Evolutionary conservation across 164 flowering plant species (phyloP), one percentile per base, ranked within the genome.

Genomic region (Platanus orientalis): DNA sequence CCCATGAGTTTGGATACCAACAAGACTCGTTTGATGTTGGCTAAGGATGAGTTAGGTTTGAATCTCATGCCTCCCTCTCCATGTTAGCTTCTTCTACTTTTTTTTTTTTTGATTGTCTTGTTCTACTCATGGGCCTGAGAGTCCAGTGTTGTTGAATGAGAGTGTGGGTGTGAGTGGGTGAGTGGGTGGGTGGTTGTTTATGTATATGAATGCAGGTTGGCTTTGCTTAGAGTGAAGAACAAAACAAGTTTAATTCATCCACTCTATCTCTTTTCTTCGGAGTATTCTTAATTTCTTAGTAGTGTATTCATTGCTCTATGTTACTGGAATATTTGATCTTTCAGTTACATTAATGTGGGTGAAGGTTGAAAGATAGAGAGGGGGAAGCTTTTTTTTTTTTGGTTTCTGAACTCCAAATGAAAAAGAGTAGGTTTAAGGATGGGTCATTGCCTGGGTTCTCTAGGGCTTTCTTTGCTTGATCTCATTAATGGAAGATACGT

Each of bases 1-100:
- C 45, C 63, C 13, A 60, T 45, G 20, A 66, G 29, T 26, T 48
- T 58, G 64, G 84, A 82, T 60, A 75, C 67, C 0, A 81, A 64
- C 75, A 87, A 86, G 71, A 68, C 89, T 42, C 80, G 95, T 26
- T 69, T 83, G 56, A 73, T 78, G 16, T 60, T 81, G 69, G 80
- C 76, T 11, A 83, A 82, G 29, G 85, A 88, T 67, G 94, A 89
- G 70, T 73, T 93, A 71, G 94, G 93, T 45, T 73, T 93, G 62
- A 85, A 85, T 79, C 96, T 93, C 69, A 92, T 84, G 96, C 84
- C 90, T 64, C 82, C 91, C 75, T 84, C 92, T 30, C 75, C 69
- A 24, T 80, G 81, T 72, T 83, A 79, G 63, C 21, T 63, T 23
- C 20, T 17, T 45, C 56, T 19, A n/a, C 51, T 57, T 7, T 61